Base-by-base conservation (phyloP, 2,329 filamentous ascomycete genomes). In the Teratosphaeria epicoccoides region DNA sequence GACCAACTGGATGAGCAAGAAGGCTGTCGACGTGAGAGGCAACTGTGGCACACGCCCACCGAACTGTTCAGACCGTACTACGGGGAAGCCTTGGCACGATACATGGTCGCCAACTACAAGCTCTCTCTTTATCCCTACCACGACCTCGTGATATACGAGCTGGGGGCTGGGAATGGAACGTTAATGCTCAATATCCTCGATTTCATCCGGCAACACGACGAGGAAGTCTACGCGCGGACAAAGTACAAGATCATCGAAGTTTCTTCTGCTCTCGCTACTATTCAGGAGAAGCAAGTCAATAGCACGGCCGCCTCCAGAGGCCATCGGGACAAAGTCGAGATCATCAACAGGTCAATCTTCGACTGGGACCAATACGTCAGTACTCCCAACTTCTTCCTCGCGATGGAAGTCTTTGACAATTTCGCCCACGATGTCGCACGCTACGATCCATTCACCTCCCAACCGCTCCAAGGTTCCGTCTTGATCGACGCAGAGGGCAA, bases 171-270 rank as follows among this genome's bases (percentile, higher is more conserved):
- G 62, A 91, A 95, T 63, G 93, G 93, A 56, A 98, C 94, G 0
- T 80, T 98, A 66, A 98, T 98, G 93, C 78, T 93, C 66, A 98
- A 98, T 70, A 90, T 98, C 52, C 79, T 98, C 55, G 91, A 98
- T 75, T 95, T 94, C 70, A 95, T 98, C 68, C 87, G 90, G 56
- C 84, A 87, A 58, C 78, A 84, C 44, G 87, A 97, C 62, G 88
- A 90, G 0, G 86, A 90, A 58, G 91, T 98, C 26, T 98, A 98
- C 71, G 85, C 87, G 62, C 83, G 93, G 53, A 98, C 93, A 4
- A 86, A 88, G 64, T 98, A 85, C 77, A 88, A 87, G 68, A 87
- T 98, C 68, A 96, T 98, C 61, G 93, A 98, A 72, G 97, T 98
- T 64, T 95, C 88, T 9, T 76, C 83, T 3, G 80, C 83, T 28